phyloP scores from a whole-genome alignment of 2,329 filamentous ascomycete genomes.

The Purpureocillium lavendulum region DNA sequence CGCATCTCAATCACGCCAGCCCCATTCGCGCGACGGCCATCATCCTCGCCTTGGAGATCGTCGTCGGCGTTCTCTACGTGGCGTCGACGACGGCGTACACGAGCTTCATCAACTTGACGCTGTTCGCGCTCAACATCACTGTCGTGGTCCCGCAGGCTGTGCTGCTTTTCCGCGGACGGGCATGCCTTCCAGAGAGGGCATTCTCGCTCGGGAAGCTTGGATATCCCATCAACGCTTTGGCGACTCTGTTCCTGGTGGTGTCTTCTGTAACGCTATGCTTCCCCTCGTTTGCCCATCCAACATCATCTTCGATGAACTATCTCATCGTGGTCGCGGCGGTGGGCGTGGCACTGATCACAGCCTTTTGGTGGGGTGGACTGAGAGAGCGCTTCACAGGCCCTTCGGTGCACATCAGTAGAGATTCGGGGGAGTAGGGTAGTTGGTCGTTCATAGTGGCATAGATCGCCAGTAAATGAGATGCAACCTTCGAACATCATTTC shows the following conservation, averaged over 20 bases:
- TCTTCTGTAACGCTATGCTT: conserved; percentile 17
- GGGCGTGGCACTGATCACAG: conserved; percentile 10
- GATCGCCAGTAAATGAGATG: too few species aligned
- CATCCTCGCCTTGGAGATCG: conserved; percentile 17
- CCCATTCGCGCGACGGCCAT: conserved; percentile 14
- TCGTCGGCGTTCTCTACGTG: conserved; percentile 15
- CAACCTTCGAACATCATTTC: too few species aligned
- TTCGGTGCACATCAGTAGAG: too few species aligned
- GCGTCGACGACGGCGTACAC: conserved; percentile 14
- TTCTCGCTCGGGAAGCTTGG: conserved; percentile 16
- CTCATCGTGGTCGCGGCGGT: conserved; percentile 15
- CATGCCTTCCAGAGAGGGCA: conserved; percentile 13
- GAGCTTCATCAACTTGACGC: conserved; percentile 15
- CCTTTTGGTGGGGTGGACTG: conserved; percentile 5
- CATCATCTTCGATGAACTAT: conserved; percentile 14
- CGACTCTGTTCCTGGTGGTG: conserved; percentile 13
- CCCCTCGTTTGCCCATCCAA: conserved; percentile 11
- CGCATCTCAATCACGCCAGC: conserved; percentile 12
- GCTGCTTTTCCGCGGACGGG: conserved; percentile 12
- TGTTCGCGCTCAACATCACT: conserved; percentile 16
- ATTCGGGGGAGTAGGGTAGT: too few species aligned
- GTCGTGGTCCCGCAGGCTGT: conserved; percentile 14
- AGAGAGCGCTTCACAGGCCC: too few species aligned
- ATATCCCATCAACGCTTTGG: conserved; percentile 10
- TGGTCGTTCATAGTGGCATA: too few species aligned